Conservation (phyloP, 2,329 filamentous ascomycete genomes). For the Tolypocladium tropicale region DNA sequence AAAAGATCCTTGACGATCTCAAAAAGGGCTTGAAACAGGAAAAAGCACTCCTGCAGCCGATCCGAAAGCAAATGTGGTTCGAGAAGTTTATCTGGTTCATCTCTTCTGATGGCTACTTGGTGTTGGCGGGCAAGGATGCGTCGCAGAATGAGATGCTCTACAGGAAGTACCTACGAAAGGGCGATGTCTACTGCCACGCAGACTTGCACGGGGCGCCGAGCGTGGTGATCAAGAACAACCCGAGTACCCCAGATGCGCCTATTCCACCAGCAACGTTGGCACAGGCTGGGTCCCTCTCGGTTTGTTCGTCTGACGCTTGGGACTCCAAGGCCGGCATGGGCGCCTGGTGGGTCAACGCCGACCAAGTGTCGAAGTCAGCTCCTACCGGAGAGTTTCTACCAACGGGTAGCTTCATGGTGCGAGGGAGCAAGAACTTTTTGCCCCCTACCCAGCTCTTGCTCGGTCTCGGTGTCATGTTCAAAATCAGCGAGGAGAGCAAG, state of each 20-base stretch:
- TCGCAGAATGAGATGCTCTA: slow-evolving; percentile 93
- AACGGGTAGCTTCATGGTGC: slow-evolving; percentile 68
- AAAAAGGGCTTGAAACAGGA: slow-evolving; percentile 87
- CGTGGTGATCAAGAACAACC: slow-evolving; percentile 86
- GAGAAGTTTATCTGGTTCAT: slow-evolving; percentile 96
- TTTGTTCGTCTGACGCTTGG: slow-evolving; percentile 85
- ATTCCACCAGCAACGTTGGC: slow-evolving; percentile 86
- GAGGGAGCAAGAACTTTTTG: slow-evolving; percentile 82
- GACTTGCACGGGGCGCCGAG: slow-evolving; percentile 75
- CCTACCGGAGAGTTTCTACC: slow-evolving; percentile 71
- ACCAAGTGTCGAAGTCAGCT: slow-evolving; percentile 82
- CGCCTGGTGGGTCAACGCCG: slow-evolving; percentile 88
- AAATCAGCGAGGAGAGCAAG: slow-evolving; percentile 80
- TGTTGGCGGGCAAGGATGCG: slow-evolving; percentile 78
- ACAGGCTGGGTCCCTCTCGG: slow-evolving; percentile 76
- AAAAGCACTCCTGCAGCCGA: slow-evolving; percentile 73
- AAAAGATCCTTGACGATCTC: slow-evolving; percentile 76
- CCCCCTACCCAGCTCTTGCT: slow-evolving; percentile 80
- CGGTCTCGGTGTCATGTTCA: slow-evolving; percentile 80
- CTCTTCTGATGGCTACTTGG: slow-evolving; percentile 88
- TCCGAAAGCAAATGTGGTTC: slow-evolving; percentile 84
- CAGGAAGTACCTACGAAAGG: slow-evolving; percentile 71
- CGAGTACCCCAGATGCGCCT: slow-evolving; percentile 65
- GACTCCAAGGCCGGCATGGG: slow-evolving; percentile 93
- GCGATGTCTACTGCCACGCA: slow-evolving; percentile 86